Base-by-base conservation (phyloP, 83 land plant species). In the Larix sibirica region DNA sequence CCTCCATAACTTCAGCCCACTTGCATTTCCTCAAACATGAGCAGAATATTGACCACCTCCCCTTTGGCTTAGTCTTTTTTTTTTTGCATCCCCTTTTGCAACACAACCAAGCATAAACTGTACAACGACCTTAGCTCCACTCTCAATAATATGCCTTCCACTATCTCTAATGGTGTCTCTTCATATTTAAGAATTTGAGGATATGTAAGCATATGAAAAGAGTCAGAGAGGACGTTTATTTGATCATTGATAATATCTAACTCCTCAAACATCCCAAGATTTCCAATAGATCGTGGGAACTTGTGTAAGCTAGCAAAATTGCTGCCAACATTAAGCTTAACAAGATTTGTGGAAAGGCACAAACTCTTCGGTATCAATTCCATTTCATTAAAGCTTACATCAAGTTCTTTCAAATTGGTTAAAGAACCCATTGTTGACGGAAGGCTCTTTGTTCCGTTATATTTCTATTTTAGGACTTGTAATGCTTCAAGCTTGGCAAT, bases 351-450 rank as follows among this genome's bases (percentile, higher is more conserved):
- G 61, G 84, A 83, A 21, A 66, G 75, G 82, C 92, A 82, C 26
- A 90, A n/a, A 79, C 92, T 86, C 54, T 90, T 91, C 20, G 92
- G 91, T 36, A 90, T 60, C 23, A 31, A 77, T 62, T 84, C 86
- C 61, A 90, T 75, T 44, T 81, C 83, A 80, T 90, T 90, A 75
- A 86, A 86, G 79, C 81, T 82, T 24, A 86, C 83, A 77, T 89
- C 84, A 58, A 90, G 85, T 47, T 89, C 88, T 26, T 54, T 82
- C 86, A 90, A 81, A 80, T 33, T 86, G 31, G 83, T 74, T 65
- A 90, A 71, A 21, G 80, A 82, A 54, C 76, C 84, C 82, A 90
- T 84, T 8, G 92, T 86, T 20, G 91, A 83, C 23, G 92, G 92
- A 42, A 90, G 63, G 66, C 83, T 82, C 68, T 82, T 86, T 61